Evolutionary conservation across 75 land plant genomes (phyloP).

Genomic region (Sequoiadendron giganteum): DNA sequence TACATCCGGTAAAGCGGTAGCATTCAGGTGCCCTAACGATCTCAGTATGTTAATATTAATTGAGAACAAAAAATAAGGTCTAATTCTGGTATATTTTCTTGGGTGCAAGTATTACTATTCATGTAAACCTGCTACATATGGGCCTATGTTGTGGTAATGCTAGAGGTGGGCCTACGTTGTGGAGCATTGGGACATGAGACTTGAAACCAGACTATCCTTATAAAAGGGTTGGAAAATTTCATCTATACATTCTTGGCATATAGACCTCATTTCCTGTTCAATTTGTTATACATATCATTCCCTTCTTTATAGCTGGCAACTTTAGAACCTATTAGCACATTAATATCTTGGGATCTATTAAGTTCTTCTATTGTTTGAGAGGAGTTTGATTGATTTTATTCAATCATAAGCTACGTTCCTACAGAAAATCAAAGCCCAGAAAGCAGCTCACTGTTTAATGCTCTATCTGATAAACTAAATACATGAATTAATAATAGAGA

Average conservation of each 20-base stretch:
- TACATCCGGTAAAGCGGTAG: neutral
- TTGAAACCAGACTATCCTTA: neutral
- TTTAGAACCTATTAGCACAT: neutral
- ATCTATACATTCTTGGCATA: neutral
- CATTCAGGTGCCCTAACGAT: neutral
- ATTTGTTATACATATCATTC: neutral
- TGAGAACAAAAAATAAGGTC: neutral
- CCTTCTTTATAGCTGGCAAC: neutral
- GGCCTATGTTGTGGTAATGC: too few species aligned
- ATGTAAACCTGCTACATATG: too few species aligned
- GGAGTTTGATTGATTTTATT: too few species aligned
- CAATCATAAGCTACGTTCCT: too few species aligned
- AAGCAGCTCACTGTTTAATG: too few species aligned
- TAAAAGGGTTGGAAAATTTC: neutral
- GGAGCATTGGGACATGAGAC: neutral
- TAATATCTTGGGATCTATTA: too few species aligned
- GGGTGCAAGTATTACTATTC: too few species aligned
- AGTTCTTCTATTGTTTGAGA: too few species aligned
- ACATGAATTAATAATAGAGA: too few species aligned
- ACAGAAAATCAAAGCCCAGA: too few species aligned
- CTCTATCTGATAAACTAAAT: too few species aligned
- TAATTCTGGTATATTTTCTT: neutral
- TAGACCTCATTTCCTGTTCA: neutral
- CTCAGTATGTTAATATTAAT: neutral
- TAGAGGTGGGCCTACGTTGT: neutral